Base-by-base conservation (phyloP, 1,284 basidiomycete species). In the Apiotrichum gamsii region DNA sequence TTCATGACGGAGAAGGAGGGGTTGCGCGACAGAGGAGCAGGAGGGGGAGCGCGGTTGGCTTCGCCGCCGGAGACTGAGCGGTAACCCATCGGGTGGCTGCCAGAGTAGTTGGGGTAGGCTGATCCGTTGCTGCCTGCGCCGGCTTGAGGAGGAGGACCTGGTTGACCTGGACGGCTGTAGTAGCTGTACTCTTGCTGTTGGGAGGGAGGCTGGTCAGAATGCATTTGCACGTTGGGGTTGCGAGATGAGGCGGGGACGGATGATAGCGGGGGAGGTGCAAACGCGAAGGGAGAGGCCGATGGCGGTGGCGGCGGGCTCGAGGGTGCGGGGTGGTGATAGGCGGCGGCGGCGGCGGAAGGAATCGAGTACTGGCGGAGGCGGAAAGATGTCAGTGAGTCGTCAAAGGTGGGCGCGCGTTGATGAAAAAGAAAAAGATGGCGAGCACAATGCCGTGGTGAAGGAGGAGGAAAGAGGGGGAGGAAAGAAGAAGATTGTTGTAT, bases 211-310 rank as follows among this genome's bases (percentile, higher is more conserved):
- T 45, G 63, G 18, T 67, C 64, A n/a, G 62, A 59, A 41, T 67
- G 61, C 34, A 61, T 49, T 13, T 56, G 46, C 18, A 61, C 35
- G n/a, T n/a, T n/a, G 9, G 45, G 9, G 23, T 39, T 39, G 43
- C 63, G 61, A 9, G 60, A 55, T 5, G 59, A 51, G 16, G 53
- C 43, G n/a, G 53, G 53, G 16, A 55, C 33, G 8, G 56, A 56
- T 0, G 58, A 64, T 13, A 67, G 60, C 6, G 67, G 64, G 14
- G 67, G 65, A 18, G 67, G 65, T 8, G 62, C 64, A 49, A 68
- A 69, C 10, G 67, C 65, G 34, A 69, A 68, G 15, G 67, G 67
- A 15, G 64, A 67, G 8, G 65, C 59, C 1, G 64, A 61, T n/a
- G n/a, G n/a, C n/a, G 3, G 57, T 39, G 21, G 65, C 57, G 6